phyloP scores from a whole-genome alignment of 805 yeast species.

The Lachancea mirantina region DNA sequence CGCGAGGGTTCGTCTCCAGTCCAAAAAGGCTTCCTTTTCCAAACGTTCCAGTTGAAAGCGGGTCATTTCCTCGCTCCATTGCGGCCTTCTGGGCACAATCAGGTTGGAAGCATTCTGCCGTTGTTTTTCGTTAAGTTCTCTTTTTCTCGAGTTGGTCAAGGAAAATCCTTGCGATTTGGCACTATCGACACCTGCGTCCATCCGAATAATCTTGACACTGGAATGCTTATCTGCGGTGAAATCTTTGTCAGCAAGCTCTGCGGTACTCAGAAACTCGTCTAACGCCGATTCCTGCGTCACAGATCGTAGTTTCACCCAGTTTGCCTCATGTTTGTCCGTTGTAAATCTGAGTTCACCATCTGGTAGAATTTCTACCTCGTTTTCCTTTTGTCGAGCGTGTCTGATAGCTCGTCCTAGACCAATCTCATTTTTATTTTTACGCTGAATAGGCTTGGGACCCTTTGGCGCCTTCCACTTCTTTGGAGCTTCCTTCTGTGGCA shows the following conservation, averaged over 20 bases:
- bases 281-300: constrained; percentile 91
- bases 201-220: constrained; percentile 76
- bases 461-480: constrained; percentile 84
- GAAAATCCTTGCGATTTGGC: constrained; percentile 48
- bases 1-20: constrained; percentile 92
- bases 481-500: constrained; percentile 41
- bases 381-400: constrained; percentile 62
- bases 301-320: constrained; percentile 85
- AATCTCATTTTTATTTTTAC: constrained; percentile 72
- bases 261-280: constrained; percentile 92
- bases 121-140: constrained; percentile 52
- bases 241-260: constrained; percentile 92
- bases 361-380: constrained; percentile 63
- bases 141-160: constrained; percentile 60
- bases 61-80: constrained; percentile 69
- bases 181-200: constrained; percentile 42
- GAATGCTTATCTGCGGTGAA: constrained; percentile 86
- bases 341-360: constrained; percentile 88
- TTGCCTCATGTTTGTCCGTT: constrained; percentile 74
- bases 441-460: constrained; percentile 86
- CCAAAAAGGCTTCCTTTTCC: constrained; percentile 84
- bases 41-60: constrained; percentile 71
- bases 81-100: constrained; percentile 89
- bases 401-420: constrained; percentile 83
- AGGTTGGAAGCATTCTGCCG: constrained; percentile 61